These are phyloP conservation scores for Paramecium primaurelia DNA, from an alignment of 73 alveolate species.

Conservation along the genomic window DNA sequence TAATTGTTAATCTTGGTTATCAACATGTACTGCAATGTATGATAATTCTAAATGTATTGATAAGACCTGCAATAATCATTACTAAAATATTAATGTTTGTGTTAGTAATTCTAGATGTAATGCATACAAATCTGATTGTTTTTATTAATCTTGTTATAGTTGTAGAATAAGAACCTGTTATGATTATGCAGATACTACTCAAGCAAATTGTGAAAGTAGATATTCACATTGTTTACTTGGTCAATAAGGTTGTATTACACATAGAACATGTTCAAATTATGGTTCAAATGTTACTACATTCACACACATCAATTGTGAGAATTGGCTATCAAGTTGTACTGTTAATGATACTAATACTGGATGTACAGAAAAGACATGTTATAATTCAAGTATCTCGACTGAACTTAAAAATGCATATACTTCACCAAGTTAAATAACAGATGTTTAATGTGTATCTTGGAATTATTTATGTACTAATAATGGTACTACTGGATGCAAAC, in stretches of 20 bases:
- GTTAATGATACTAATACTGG: slow-evolving; percentile 1
- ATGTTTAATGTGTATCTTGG: not conserved
- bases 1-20: not conserved
- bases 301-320: not conserved
- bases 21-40: not conserved
- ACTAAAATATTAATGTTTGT: not conserved
- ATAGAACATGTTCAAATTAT: slow-evolving; percentile 16
- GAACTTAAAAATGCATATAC: not conserved
- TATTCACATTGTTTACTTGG: not conserved
- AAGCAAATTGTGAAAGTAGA: not conserved
- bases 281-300: not conserved
- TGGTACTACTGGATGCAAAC: not conserved
- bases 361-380: not conserved
- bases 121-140: not conserved
- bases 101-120: not conserved
- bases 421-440: not conserved
- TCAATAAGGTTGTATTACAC: not conserved
- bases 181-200: not conserved
- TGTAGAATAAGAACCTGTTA: not conserved
- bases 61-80: not conserved
- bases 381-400: not conserved
- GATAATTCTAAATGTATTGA: not conserved
- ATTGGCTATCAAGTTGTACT: slow-evolving; percentile 26
- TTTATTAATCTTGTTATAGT: not conserved
- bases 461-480: not conserved